Base-by-base conservation (phyloP, 129 eudicot species). In the Erigeron canadensis region DNA sequence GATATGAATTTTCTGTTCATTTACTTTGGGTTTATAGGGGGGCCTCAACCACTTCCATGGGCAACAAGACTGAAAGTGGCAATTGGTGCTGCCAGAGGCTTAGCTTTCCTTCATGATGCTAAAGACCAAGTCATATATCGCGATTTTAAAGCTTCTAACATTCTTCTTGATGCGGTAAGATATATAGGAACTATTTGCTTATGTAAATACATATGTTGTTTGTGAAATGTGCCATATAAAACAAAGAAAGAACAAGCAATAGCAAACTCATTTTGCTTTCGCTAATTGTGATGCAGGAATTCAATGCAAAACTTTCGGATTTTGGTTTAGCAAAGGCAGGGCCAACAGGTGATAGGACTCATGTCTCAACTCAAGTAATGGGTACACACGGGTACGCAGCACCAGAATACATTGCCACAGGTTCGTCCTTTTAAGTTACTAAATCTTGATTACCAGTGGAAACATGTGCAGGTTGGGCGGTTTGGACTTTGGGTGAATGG, bases 371-470 rank as follows among this genome's bases (percentile, higher is more conserved):
- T 74, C 96, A 82, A 87, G 98, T 93, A 57, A 87, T 87, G 95
- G 98, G 96, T 64, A 93, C 98, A 38, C 91, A 89, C 5, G 98
- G 98, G 17, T 93, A 93, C 69, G 98, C 96, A 41, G 98, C 98
- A 22, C 98, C 98, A 10, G 98, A 93, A 76, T 89, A 89, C 81
- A 83, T 92, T n/a, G 96, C 98, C 44, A 88, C 96, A 84, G 97
- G 97, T 91, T 39, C 45, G 69, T 78, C n/a, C 42, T 15, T 50
- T 72, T 11, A 17, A 12, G 60, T 34, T 41, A 51, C 4, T 8
- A 51, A 3, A 51, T 21, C 58, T 51, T 51, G 2, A 51, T 51
- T 51, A 5, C 7, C 18, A 10, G 18, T 51, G 58, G 18, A 51
- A 2, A 51, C n/a, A 13, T 47, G 54, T 15, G 54, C 17, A 13